Conservation (phyloP, 768 basidiomycete species). For the Brasilioporus rufonigricans region DNA sequence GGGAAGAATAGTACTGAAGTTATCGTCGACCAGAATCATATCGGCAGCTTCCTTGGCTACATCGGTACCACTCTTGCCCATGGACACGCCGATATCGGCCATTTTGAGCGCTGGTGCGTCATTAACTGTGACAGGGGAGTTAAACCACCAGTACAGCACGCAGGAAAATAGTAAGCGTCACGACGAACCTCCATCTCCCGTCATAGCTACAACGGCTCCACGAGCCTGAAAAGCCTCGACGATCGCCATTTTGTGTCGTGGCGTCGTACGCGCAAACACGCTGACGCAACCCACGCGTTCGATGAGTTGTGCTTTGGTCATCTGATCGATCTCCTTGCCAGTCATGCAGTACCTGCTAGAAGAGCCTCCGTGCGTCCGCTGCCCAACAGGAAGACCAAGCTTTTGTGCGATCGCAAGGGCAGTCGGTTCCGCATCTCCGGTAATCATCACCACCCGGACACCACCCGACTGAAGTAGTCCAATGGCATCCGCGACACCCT, state of each 20-base stretch:
- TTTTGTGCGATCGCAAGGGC: conserved; percentile 85
- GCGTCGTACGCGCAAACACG: conserved; percentile 95
- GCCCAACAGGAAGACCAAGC: conserved; percentile 74
- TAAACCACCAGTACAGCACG: not conserved
- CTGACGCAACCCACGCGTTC: conserved; percentile 79
- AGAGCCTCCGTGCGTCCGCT: conserved; percentile 32
- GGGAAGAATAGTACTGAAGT: conserved; percentile 91
- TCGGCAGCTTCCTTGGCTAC: conserved; percentile 98
- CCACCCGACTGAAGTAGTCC: conserved; percentile 77
- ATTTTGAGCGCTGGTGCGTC: conserved; percentile 96
- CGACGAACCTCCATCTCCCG: conserved; percentile 85
- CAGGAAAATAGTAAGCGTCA: conserved; percentile 30
- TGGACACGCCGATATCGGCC: conserved; percentile 97
- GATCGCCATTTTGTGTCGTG: conserved; percentile 97
- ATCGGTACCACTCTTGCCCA: conserved; percentile 98
- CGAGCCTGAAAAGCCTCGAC: conserved; percentile 89
- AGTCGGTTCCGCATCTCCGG: conserved; percentile 90
- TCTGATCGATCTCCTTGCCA: conserved; percentile 79
- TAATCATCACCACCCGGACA: conserved; percentile 98
- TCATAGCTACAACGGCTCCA: conserved; percentile 94
- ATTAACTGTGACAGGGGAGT: conserved; percentile 55
- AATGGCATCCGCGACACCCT: conserved; percentile 91
- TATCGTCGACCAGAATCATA: conserved; percentile 95
- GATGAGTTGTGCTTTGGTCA: conserved; percentile 76
- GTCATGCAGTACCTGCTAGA: conserved; percentile 56